These are phyloP conservation scores for Ogataea trehaloabstinens DNA, from an alignment of 805 yeast species.

Conservation along the genomic window DNA sequence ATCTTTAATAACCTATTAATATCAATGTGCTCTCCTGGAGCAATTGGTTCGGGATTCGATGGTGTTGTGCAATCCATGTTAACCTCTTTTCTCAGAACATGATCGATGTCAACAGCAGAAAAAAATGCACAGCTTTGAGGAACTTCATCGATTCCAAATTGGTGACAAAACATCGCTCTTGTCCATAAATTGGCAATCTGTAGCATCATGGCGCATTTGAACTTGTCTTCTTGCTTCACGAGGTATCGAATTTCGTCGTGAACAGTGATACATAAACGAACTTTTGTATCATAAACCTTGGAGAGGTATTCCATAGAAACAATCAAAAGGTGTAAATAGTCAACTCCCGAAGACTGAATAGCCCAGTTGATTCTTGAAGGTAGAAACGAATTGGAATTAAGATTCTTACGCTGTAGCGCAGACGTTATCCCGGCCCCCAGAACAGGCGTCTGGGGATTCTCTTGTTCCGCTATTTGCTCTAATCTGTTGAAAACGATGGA, in stretches of 20 bases:
- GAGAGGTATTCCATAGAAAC: slow-evolving; percentile 84
- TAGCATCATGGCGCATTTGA: slow-evolving; percentile 74
- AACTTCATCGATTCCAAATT: slow-evolving; percentile 80
- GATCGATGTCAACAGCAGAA: slow-evolving; percentile 89
- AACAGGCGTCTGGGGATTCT: slow-evolving; percentile 83
- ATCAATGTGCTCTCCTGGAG: slow-evolving; percentile 76
- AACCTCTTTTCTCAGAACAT: slow-evolving; percentile 89
- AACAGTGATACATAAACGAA: slow-evolving; percentile 80
- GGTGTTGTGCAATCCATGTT: slow-evolving; percentile 89
- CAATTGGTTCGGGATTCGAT: slow-evolving; percentile 66
- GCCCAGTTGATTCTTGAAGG: slow-evolving; percentile 97
- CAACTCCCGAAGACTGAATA: slow-evolving; percentile 97
- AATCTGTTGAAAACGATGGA: slow-evolving; percentile 86
- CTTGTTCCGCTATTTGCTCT: slow-evolving; percentile 82
- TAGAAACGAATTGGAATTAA: slow-evolving; percentile 63
- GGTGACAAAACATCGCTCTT: slow-evolving; percentile 90
- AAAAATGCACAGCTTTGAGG: slow-evolving; percentile 97
- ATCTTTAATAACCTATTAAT: slow-evolving; percentile 51
- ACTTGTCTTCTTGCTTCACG: slow-evolving; percentile 69
- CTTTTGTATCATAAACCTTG: slow-evolving; percentile 61
- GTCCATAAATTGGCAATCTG: slow-evolving; percentile 96
- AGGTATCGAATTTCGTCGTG: slow-evolving; percentile 93
- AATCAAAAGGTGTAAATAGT: slow-evolving; percentile 81
- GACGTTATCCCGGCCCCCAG: slow-evolving; percentile 91
- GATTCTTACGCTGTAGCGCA: slow-evolving; percentile 66